These are phyloP conservation scores for Podaxis sp. DNA, from an alignment of 768 basidiomycete species.

Conservation along the genomic window DNA sequence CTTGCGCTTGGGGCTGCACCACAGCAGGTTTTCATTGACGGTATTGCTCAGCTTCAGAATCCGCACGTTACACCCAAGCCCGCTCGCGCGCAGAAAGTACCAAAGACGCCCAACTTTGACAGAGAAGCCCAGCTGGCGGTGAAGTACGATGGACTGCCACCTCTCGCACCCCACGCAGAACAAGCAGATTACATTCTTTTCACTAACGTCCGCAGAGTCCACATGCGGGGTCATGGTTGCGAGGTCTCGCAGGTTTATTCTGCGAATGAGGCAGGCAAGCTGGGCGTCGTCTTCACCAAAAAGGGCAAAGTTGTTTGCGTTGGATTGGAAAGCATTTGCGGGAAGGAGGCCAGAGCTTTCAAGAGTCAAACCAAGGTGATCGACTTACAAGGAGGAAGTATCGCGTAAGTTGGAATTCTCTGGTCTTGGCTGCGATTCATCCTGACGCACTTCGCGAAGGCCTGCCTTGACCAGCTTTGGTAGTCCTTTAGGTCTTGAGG, in stretches of 20 bases:
- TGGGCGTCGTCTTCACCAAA: slow-evolving; percentile 47
- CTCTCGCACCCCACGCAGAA: slow-evolving; percentile 45
- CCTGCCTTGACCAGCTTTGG: slow-evolving; percentile 68
- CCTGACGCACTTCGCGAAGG: slow-evolving; percentile 27
- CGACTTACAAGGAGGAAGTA: slow-evolving; percentile 65
- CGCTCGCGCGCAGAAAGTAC: slow-evolving; percentile 46
- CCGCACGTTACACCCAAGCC: slow-evolving; percentile 55
- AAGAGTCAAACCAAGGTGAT: slow-evolving; percentile 34
- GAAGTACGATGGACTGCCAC: slow-evolving; percentile 65
- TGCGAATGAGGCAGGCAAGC: slow-evolving; percentile 18
- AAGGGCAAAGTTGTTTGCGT: slow-evolving; percentile 57
- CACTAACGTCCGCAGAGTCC: slow-evolving; percentile 60
- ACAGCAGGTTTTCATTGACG: slow-evolving; percentile 82
- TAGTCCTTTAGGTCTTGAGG: slow-evolving; percentile 59
- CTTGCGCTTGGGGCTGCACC: slow-evolving; percentile 77
- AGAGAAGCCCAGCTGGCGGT: slow-evolving; percentile 54
- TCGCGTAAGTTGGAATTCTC: slow-evolving; percentile 44
- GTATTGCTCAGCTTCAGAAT: slow-evolving; percentile 63
- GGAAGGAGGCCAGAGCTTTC: slow-evolving; percentile 9
- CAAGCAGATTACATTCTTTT: slow-evolving; percentile 51
- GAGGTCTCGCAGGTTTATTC: slow-evolving; percentile 21
- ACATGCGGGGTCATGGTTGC: slow-evolving; percentile 31
- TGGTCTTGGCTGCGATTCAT: slow-evolving; percentile 27
- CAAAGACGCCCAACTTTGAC: slow-evolving; percentile 59
- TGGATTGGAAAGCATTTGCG: slow-evolving; percentile 28